Evolutionary conservation across 2,329 filamentous ascomycete species (phyloP).

Genomic region (Juglanconis sp.): DNA sequence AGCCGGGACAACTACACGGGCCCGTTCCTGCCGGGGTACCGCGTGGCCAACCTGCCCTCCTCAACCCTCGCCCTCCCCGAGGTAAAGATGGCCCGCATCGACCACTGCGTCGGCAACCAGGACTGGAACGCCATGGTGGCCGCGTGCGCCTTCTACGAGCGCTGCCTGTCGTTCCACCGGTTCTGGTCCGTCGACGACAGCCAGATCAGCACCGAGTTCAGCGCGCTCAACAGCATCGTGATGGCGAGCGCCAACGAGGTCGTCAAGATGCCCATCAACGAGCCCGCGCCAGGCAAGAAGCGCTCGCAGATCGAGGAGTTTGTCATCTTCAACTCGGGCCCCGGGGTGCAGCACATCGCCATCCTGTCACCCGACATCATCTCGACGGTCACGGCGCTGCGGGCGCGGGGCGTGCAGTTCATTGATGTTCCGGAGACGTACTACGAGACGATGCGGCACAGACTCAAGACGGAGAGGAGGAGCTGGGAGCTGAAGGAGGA

Average conservation of each 20-base stretch:
- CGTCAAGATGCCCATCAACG: constrained; percentile 99
- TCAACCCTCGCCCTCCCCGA: constrained; percentile 51
- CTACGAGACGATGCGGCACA: constrained; percentile 71
- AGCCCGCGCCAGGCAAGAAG: constrained; percentile 85
- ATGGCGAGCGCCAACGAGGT: constrained; percentile 78
- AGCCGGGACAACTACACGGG: constrained; percentile 69
- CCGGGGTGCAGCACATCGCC: constrained; percentile 92
- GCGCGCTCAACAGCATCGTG: constrained; percentile 81
- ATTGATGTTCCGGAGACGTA: constrained; percentile 86
- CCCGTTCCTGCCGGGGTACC: constrained; percentile 80
- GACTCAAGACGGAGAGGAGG: constrained; percentile 63
- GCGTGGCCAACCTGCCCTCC: constrained; percentile 43
- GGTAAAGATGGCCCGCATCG: constrained; percentile 71
- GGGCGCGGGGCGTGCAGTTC: constrained; percentile 87
- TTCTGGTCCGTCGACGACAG: constrained; percentile 97
- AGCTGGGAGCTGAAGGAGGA: constrained; percentile 71
- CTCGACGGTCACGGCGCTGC: constrained; percentile 69
- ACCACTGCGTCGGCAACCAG: constrained; percentile 97
- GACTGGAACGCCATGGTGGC: constrained; percentile 84
- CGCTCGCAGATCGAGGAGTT: constrained; percentile 94
- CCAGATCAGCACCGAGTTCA: constrained; percentile 90
- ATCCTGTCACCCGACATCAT: constrained; percentile 81
- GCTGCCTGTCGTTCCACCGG: constrained; percentile 85
- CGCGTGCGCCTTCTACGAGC: constrained; percentile 74
- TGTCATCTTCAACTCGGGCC: constrained; percentile 82